Evolutionary conservation across 1,284 basidiomycete genomes (phyloP).

Genomic region (Pholiota adiposa): DNA sequence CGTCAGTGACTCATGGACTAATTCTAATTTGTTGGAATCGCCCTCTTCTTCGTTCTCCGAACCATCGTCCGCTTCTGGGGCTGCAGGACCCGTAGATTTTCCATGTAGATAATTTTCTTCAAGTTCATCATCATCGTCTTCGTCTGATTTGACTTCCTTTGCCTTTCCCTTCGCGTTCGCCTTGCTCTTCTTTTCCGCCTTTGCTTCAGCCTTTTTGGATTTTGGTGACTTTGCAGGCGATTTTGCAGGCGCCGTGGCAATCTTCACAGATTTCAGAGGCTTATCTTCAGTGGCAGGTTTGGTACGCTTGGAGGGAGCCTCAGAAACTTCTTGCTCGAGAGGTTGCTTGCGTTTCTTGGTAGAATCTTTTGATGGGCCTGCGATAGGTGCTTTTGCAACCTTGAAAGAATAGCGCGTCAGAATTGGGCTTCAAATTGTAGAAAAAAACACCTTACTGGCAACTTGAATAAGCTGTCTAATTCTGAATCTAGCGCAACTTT

Average conservation of each 20-base stretch:
- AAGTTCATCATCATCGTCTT: slow-evolving; percentile 35
- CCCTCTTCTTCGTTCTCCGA: slow-evolving; percentile 37
- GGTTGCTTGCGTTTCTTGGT: slow-evolving; percentile 39
- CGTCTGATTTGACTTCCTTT: slow-evolving; percentile 16
- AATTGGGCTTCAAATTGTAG: neutral
- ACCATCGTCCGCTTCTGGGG: slow-evolving; percentile 4
- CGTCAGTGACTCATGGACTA: slow-evolving; percentile 53
- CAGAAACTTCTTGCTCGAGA: slow-evolving; percentile 18
- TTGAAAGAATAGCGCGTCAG: slow-evolving; percentile 3
- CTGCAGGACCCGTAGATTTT: neutral
- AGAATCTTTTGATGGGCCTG: slow-evolving; percentile 28
- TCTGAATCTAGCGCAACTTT: slow-evolving; percentile 39
- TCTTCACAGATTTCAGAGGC: neutral
- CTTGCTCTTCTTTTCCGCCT: slow-evolving; percentile 17
- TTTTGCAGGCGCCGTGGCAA: neutral
- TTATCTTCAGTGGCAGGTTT: slow-evolving; percentile 9
- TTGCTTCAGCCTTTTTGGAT: slow-evolving; percentile 3
- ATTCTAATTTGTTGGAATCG: slow-evolving; percentile 42
- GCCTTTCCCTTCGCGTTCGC: slow-evolving; percentile 27
- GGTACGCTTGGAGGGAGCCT: slow-evolving; percentile 23
- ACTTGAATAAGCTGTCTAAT: slow-evolving; percentile 46
- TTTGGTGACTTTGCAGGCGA: slow-evolving; percentile 18
- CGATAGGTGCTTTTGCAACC: slow-evolving; percentile 23
- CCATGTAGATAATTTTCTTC: slow-evolving; percentile 35
- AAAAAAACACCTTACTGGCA: slow-evolving; percentile 29